Evolutionary conservation across 495 filamentous ascomycete genomes (phyloP).

Genomic region (Penicillium salamii): DNA sequence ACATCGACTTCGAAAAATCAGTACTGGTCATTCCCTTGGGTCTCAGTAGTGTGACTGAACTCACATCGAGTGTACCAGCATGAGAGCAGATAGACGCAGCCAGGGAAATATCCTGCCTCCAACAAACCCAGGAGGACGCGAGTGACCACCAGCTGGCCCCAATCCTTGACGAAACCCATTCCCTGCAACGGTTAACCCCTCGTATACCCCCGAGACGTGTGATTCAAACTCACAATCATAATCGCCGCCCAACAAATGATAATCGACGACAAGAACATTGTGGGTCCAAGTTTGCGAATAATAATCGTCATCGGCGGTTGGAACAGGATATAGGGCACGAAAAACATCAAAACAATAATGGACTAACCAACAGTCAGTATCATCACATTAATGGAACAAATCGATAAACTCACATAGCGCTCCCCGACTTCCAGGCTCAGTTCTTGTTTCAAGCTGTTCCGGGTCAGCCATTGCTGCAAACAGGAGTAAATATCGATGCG

Average conservation of each 20-base stretch:
- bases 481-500: not conserved
- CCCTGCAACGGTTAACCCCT: conserved; percentile 32
- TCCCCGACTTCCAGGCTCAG: conserved; percentile 41
- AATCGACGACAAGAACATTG: conserved; percentile 52
- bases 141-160: conserved; percentile 48
- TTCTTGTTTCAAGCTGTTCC: conserved; percentile 48
- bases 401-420: conserved; percentile 33
- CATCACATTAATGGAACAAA: too few relatives aligned
- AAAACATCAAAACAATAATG: conserved; percentile 62
- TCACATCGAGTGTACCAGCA: conserved; percentile 63
- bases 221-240: conserved; percentile 33
- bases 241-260: conserved; percentile 49
- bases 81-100: conserved; percentile 58
- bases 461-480: not conserved
- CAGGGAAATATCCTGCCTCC: conserved; percentile 64
- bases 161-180: conserved; percentile 57
- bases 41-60: too few relatives aligned
- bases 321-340: conserved; percentile 62
- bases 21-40: too few relatives aligned
- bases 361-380: conserved; percentile 32
- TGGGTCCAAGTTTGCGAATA: conserved; percentile 59
- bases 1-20: conserved; percentile 46
- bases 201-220: not conserved
- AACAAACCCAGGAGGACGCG: conserved; percentile 60
- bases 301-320: conserved; percentile 60